Evolutionary conservation across 306 rosid species (phyloP).

Genomic region (Rubus idaeus): DNA sequence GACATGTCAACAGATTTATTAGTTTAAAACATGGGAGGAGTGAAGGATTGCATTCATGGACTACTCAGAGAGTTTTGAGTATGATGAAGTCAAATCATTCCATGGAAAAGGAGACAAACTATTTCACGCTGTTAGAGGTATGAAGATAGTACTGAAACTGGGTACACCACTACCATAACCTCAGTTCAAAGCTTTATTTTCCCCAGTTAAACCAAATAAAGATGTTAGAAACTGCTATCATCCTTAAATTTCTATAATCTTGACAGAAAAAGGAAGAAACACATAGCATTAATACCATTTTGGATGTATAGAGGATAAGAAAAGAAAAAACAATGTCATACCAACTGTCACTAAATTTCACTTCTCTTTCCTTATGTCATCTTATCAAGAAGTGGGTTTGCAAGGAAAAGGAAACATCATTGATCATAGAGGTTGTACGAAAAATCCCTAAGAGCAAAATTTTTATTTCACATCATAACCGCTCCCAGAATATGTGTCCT

Average conservation of each 20-base stretch:
- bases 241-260: neutral
- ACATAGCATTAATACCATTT: neutral
- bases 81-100: neutral
- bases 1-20: neutral
- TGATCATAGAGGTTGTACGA: neutral
- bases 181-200: neutral
- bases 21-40: neutral
- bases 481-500: neutral
- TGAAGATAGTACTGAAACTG: neutral
- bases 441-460: neutral
- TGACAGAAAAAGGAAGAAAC: neutral
- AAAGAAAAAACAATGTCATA: neutral
- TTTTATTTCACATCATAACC: neutral
- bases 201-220: neutral
- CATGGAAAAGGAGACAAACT: neutral
- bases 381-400: neutral
- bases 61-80: slow-evolving; percentile 11
- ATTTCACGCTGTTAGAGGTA: neutral
- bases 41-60: neutral
- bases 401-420: neutral
- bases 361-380: neutral
- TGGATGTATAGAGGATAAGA: neutral
- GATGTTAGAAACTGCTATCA: neutral
- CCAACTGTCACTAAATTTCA: neutral
- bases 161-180: neutral